Conservation (phyloP, 2,329 filamentous ascomycete species). For the Fusarium stilboides region DNA sequence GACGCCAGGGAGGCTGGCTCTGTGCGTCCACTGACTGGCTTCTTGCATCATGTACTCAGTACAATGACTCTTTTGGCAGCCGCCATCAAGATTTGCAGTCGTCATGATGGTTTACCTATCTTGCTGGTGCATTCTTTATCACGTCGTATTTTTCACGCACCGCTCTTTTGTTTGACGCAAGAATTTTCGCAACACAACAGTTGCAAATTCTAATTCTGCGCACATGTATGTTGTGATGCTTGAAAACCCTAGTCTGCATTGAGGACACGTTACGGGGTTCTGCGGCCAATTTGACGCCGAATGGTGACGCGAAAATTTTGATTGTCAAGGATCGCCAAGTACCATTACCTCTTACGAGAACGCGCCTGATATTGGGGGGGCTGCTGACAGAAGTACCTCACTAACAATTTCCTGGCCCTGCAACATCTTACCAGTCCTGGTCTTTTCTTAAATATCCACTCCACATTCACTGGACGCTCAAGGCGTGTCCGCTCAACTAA, state of each 20-base stretch:
- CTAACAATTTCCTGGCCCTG: slow-evolving; percentile 56
- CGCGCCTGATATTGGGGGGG: slow-evolving; percentile 42
- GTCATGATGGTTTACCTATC: slow-evolving; percentile 30
- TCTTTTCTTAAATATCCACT: slow-evolving; percentile 26
- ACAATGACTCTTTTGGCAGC: slow-evolving; percentile 25
- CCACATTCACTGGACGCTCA: slow-evolving; percentile 23
- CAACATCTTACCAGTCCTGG: slow-evolving; percentile 19
- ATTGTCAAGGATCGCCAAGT: slow-evolving; percentile 52
- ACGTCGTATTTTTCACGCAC: background rate
- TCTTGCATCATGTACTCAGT: slow-evolving; percentile 46
- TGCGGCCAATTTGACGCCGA: slow-evolving; percentile 36
- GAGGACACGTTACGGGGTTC: slow-evolving; percentile 43
- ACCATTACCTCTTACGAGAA: slow-evolving; percentile 49
- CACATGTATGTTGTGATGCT: slow-evolving; percentile 1
- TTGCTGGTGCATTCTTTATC: slow-evolving; percentile 18
- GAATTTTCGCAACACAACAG: slow-evolving; percentile 1
- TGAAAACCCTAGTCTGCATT: slow-evolving; percentile 23
- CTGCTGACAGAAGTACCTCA: slow-evolving; percentile 53
- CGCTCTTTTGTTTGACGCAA: background rate
- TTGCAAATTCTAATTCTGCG: background rate
- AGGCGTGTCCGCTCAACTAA: slow-evolving; percentile 23
- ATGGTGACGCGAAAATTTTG: slow-evolving; percentile 53
- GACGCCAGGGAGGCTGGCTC: slow-evolving; percentile 50
- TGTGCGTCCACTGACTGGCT: slow-evolving; percentile 55
- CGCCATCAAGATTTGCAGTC: slow-evolving; percentile 19